Conservation (phyloP, 805 yeast species). For the Lachancea meyersii region DNA sequence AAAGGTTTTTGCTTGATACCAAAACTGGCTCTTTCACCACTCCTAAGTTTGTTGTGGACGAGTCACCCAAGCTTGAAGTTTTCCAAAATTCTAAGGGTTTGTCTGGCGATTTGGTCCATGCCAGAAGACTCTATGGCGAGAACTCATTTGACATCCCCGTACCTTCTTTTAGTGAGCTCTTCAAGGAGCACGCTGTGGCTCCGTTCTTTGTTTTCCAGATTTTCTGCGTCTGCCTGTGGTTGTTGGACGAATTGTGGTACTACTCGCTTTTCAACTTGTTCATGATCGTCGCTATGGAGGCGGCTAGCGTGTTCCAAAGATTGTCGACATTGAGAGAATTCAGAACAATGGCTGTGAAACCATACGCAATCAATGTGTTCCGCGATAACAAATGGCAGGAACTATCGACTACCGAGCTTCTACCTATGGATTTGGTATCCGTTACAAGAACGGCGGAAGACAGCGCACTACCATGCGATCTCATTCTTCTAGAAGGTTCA, state of each 20-base stretch:
- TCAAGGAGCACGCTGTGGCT: constrained; percentile 96
- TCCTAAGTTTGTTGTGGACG: constrained; percentile 64
- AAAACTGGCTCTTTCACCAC: constrained; percentile 59
- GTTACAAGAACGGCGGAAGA: constrained; percentile 85
- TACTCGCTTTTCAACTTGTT: constrained; percentile 84
- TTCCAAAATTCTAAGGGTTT: constrained; percentile 55
- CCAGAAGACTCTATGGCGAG: constrained; percentile 63
- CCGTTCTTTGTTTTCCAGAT: constrained; percentile 96
- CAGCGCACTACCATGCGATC: constrained; percentile 89
- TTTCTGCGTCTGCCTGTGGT: constrained; percentile 92
- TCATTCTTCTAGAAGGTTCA: constrained; percentile 78
- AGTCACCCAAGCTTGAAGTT: constrained; percentile 47
- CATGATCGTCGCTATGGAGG: constrained; percentile 90
- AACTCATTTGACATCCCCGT: constrained; percentile 92
- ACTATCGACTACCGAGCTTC: constrained; percentile 62
- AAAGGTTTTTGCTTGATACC: constrained; percentile 70
- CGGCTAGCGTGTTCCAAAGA: constrained; percentile 92
- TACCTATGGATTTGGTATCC: constrained; percentile 91
- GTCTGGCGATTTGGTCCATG: constrained; percentile 44
- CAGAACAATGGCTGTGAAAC: constrained; percentile 95
- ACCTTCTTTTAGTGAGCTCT: constrained; percentile 83
- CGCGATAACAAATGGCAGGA: constrained; percentile 67
- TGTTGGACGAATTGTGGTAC: constrained; percentile 96
- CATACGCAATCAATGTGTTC: constrained; percentile 68
- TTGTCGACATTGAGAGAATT: constrained; percentile 91